Evolutionary conservation across 495 filamentous ascomycete species (phyloP).

Genomic region (Lichenothelia convexa): DNA sequence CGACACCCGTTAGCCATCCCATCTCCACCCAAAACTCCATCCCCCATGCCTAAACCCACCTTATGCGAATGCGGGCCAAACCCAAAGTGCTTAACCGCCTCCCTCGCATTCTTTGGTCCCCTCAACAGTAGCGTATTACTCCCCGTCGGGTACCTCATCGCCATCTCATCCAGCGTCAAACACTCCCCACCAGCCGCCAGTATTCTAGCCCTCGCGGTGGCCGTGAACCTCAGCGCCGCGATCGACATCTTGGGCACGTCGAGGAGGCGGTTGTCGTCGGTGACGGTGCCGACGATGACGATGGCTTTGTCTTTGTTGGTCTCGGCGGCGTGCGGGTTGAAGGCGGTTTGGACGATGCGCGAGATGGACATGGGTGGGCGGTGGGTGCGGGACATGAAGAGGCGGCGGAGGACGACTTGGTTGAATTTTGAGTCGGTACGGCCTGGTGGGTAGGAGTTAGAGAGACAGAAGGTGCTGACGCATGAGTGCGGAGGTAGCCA

Average conservation of each 20-base stretch:
- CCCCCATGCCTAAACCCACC: slow-evolving; percentile 32
- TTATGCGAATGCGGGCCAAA: slow-evolving; percentile 94
- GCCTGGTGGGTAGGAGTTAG: slow-evolving; percentile 31
- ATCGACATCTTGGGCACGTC: slow-evolving; percentile 76
- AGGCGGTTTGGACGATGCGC: slow-evolving; percentile 55
- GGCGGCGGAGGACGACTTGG: slow-evolving; percentile 85
- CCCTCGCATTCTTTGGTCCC: slow-evolving; percentile 89
- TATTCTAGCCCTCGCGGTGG: slow-evolving; percentile 85
- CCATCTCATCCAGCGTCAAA: slow-evolving; percentile 90
- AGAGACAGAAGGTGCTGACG: neutral
- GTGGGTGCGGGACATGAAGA: slow-evolving; percentile 96
- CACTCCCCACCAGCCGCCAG: slow-evolving; percentile 81
- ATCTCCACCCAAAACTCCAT: neutral
- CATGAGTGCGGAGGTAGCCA: neutral
- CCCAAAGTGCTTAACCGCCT: slow-evolving; percentile 98
- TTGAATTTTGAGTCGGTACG: slow-evolving; percentile 95
- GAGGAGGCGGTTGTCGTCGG: slow-evolving; percentile 87
- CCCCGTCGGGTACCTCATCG: slow-evolving; percentile 79
- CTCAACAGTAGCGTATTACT: slow-evolving; percentile 86
- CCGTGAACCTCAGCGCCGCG: slow-evolving; percentile 88
- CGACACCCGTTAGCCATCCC: slow-evolving; percentile 19
- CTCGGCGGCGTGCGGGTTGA: slow-evolving; percentile 36
- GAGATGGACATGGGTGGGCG: slow-evolving; percentile 86
- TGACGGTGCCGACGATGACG: slow-evolving; percentile 82
- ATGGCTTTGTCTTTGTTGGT: slow-evolving; percentile 71